These are phyloP conservation scores for Candida methanosorbosa DNA, from an alignment of 805 yeast species.

Conservation along the genomic window DNA sequence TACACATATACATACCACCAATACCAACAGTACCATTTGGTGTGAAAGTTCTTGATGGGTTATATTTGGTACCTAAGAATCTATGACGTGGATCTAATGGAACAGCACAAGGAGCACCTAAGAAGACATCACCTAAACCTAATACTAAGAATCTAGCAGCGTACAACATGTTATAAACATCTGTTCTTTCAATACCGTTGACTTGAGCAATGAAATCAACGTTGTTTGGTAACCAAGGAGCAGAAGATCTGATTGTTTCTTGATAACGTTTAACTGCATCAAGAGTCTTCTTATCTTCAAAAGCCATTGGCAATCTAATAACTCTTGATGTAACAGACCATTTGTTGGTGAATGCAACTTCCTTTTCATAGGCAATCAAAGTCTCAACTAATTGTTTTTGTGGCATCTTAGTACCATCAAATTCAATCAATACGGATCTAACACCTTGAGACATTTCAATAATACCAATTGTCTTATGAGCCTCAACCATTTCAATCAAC, in stretches of 20 bases:
- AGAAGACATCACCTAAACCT: constrained; percentile 94
- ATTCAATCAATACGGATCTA: constrained; percentile 87
- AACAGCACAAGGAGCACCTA: constrained; percentile 98
- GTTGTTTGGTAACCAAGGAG: constrained; percentile 98
- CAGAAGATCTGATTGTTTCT: constrained; percentile 87
- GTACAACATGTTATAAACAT: constrained; percentile 78
- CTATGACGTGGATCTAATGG: constrained; percentile 97
- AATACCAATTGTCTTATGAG: constrained; percentile 64
- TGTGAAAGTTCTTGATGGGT: constrained; percentile 93
- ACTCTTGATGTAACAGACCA: constrained; percentile 85
- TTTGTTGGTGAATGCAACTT: constrained; percentile 60
- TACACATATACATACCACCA: constrained; percentile 99
- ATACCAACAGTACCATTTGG: constrained; percentile 97
- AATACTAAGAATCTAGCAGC: constrained; percentile 85
- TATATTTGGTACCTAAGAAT: constrained; percentile 85
- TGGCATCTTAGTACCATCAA: constrained; percentile 49
- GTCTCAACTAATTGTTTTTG: constrained; percentile 58
- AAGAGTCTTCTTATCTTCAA: constrained; percentile 84
- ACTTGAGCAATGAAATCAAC: constrained; percentile 91
- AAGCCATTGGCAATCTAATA: constrained; percentile 88
- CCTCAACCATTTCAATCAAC: constrained; percentile 63
- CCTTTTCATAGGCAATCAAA: constrained; percentile 67
- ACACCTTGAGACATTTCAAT: constrained; percentile 98
- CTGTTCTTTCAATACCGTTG: constrained; percentile 69
- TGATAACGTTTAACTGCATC: constrained; percentile 86